Evolutionary conservation across 352 stramenopile species (phyloP).

Genomic region (Pythium pyrilobum): DNA sequence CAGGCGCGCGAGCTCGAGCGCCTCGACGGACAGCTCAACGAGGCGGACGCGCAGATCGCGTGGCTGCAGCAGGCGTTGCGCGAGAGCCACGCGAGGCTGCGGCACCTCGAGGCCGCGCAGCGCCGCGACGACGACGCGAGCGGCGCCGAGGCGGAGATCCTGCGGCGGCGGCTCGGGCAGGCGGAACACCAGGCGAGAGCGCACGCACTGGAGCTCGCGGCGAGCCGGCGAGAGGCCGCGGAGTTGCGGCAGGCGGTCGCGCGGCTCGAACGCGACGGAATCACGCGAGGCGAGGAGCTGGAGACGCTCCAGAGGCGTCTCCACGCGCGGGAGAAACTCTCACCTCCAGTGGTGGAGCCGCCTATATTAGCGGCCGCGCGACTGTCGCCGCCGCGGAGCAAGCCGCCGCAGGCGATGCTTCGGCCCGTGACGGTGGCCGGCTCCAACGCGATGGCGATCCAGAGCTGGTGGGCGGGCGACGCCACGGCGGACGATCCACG

Average conservation of each 20-base stretch:
- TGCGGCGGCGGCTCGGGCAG: constrained; percentile 32
- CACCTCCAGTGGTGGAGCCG: neutral
- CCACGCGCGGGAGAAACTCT: neutral
- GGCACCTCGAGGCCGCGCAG: neutral
- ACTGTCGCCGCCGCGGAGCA: constrained; percentile 11
- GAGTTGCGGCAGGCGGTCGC: neutral
- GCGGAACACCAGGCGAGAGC: constrained; percentile 17
- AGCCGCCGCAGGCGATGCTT: neutral
- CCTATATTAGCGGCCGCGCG: neutral
- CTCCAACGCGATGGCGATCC: constrained; percentile 27
- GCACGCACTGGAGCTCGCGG: constrained; percentile 15
- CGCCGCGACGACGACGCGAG: neutral
- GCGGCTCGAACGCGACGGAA: neutral
- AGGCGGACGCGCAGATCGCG: constrained; percentile 24
- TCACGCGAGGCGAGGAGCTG: neutral
- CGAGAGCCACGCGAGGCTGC: neutral
- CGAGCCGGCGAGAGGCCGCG: constrained; percentile 10
- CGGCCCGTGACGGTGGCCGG: constrained; percentile 22
- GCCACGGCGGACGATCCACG: neutral
- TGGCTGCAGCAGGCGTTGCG: constrained; percentile 11
- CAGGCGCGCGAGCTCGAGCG: constrained; percentile 30
- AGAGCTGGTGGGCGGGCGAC: constrained; percentile 52
- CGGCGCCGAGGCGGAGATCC: constrained; percentile 49
- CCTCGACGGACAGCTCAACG: constrained; percentile 27
- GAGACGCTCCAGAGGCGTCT: neutral